These are phyloP conservation scores for Malus sieversii DNA, from an alignment of 306 rosid genomes.

Conservation along the genomic window DNA sequence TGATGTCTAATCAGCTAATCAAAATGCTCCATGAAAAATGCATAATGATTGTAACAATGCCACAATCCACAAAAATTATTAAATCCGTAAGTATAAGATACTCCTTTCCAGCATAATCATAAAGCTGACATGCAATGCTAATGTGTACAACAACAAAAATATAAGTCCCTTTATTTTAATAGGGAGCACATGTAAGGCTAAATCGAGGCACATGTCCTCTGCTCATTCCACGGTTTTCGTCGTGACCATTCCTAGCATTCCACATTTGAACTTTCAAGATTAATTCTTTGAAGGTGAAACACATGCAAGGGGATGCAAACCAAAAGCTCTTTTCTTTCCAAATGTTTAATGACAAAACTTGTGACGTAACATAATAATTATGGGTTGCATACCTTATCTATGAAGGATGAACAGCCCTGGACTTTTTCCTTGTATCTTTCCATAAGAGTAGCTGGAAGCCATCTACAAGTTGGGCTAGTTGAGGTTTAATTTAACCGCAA, in stretches of 20 bases:
- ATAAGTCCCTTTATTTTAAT: not conserved
- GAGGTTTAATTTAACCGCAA: not conserved
- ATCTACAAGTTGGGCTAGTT: not conserved
- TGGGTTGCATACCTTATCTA: not conserved
- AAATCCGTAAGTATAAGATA: not conserved
- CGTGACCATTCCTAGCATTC: not conserved
- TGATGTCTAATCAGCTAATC: conserved; percentile 14
- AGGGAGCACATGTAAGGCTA: not conserved
- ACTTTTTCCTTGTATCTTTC: not conserved
- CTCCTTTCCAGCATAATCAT: conserved; percentile 2
- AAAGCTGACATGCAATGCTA: not conserved
- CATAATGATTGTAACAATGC: conserved; percentile 11
- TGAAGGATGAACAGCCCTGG: not conserved
- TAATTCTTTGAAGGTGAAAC: not conserved
- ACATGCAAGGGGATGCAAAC: not conserved
- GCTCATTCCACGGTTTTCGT: not conserved
- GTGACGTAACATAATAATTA: not conserved
- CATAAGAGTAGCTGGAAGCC: not conserved
- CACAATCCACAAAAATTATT: conserved; percentile 3
- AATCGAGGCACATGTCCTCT: not conserved
- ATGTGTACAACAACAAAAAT: not conserved
- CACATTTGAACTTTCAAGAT: not conserved
- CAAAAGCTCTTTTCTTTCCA: not conserved
- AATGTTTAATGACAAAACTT: not conserved
- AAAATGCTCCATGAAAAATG: conserved; percentile 17